These are phyloP conservation scores for Caryopteris hybrid DNA, from an alignment of 305 asterid genomes.

Conservation along the genomic window DNA sequence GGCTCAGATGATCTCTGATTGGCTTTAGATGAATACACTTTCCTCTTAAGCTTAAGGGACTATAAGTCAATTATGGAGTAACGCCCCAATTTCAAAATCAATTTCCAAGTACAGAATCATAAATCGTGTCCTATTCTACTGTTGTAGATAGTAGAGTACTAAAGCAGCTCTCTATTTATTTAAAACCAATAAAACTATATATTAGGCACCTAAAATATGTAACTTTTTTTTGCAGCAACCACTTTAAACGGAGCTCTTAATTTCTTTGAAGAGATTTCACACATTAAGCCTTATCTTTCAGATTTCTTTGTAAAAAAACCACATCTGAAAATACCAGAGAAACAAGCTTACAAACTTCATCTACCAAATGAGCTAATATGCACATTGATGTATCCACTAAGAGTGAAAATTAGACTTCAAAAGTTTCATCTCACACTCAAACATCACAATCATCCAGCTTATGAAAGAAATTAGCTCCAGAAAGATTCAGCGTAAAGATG, in stretches of 20 bases:
- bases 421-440: background rate
- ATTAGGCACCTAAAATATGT: background rate
- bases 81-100: background rate
- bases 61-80: background rate
- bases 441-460: background rate
- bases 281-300: background rate
- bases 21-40: background rate
- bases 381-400: background rate
- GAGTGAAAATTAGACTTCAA: background rate
- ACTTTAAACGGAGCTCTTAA: background rate
- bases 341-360: background rate
- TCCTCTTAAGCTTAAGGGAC: background rate
- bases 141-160: background rate
- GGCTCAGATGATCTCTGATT: background rate
- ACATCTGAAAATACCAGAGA: background rate
- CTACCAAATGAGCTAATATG: background rate
- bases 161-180: background rate
- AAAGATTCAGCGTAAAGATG: background rate
- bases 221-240: background rate
- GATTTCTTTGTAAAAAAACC: background rate
- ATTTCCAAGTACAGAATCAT: background rate
- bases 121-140: background rate
- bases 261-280: background rate
- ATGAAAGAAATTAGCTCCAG: background rate
- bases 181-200: background rate